A percentile compares a stretch with the other conserved stretches of the same genome.
phyloP scores from a whole-genome alignment of 2,329 filamentous ascomycete genomes.

The Ceratocystis cacaofunesta region DNA sequence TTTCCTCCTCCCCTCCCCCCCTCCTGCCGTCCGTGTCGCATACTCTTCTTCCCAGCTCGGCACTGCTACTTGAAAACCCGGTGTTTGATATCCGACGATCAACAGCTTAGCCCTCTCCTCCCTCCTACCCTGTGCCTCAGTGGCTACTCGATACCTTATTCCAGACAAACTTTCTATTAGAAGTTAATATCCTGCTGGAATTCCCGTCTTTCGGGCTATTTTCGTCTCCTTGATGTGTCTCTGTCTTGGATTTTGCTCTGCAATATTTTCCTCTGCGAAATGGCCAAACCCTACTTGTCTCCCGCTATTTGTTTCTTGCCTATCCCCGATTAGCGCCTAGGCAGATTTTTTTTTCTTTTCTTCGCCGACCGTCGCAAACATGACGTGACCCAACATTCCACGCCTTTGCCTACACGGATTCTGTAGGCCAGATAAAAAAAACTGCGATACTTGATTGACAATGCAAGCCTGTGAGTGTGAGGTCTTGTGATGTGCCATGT shows the following conservation, averaged over 20 bases:
- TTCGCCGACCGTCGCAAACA: neutral
- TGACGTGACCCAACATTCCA: neutral
- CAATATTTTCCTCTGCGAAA: neutral
- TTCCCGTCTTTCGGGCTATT: neutral
- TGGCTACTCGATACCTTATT: neutral
- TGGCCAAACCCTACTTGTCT: neutral
- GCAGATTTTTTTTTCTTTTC: neutral
- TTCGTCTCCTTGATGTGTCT: neutral
- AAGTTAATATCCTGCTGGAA: neutral
- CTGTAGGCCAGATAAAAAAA: neutral
- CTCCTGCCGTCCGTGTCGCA: neutral
- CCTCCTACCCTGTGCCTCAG: neutral
- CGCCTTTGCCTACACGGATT: neutral
- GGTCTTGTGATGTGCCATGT: neutral
- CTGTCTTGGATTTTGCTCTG: neutral
- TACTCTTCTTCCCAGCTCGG: neutral
- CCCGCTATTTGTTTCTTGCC: neutral
- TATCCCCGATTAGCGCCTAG: neutral
- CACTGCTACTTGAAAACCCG: neutral
- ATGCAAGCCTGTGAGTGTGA: neutral
- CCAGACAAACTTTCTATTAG: neutral
- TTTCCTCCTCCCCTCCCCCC: neutral
- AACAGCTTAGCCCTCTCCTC: neutral
- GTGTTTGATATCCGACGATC: neutral
- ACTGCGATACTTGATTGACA: neutral